phyloP scores from a whole-genome alignment of 345 rosid species.

The Fremontodendron californicum region DNA sequence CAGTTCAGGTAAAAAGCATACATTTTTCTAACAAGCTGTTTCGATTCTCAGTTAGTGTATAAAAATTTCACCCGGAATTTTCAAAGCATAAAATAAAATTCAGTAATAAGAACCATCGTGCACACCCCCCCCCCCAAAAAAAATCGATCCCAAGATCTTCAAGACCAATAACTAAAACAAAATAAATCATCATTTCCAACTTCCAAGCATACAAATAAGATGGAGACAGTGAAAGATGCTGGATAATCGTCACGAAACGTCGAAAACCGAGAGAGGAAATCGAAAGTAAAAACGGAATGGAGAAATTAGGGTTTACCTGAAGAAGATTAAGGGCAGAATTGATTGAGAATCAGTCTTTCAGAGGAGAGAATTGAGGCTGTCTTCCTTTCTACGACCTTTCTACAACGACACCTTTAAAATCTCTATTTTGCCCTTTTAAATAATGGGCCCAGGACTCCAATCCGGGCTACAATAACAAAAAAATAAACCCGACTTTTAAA shows the following conservation, averaged over 20 bases:
- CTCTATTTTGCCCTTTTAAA: neutral
- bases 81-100: neutral
- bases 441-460: neutral
- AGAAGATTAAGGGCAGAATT: neutral
- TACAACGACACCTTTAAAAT: neutral
- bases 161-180: neutral
- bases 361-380: neutral
- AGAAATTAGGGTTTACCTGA: constrained; percentile 15
- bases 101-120: no score
- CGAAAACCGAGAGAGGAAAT: neutral
- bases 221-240: neutral
- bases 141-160: constrained; percentile 1
- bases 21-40: neutral
- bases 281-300: neutral
- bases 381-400: no score
- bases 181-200: neutral
- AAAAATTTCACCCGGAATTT: neutral
- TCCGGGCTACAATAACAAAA: neutral
- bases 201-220: neutral
- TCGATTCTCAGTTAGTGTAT: neutral
- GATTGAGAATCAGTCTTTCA: neutral
- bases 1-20: neutral
- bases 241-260: neutral
- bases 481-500: neutral
- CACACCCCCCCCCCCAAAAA: neutral